Percentiles rank a stretch among this genome's conserved stretches.
phyloP scores from a whole-genome alignment of 129 eudicot species.

The Chrysanthemum lavandulifolium region DNA sequence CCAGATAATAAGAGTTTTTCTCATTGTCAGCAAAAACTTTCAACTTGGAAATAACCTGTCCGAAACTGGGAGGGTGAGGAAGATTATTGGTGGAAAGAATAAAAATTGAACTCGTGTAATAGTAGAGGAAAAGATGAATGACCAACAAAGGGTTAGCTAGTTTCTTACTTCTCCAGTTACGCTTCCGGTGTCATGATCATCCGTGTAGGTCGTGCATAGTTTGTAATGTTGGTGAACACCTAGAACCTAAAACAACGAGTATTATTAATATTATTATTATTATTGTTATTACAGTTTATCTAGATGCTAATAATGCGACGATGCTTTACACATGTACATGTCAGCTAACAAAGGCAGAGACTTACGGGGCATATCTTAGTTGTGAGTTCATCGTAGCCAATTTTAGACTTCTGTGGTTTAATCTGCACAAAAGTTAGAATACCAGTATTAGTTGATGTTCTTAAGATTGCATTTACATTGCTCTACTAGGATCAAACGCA shows the following conservation, averaged over 20 bases:
- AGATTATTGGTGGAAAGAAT: slow-evolving; percentile 23
- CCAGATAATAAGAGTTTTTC: slow-evolving; percentile 50
- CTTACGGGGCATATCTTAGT: slow-evolving; percentile 90
- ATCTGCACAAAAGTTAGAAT: slow-evolving; percentile 46
- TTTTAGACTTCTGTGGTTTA: slow-evolving; percentile 56
- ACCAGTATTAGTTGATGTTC: slow-evolving; percentile 3
- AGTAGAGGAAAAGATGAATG: background rate
- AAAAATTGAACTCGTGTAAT: slow-evolving; percentile 12
- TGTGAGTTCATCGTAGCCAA: slow-evolving; percentile 77
- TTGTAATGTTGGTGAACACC: slow-evolving; percentile 83
- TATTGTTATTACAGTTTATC: no score
- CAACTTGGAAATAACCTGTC: slow-evolving; percentile 59
- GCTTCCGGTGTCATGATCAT: slow-evolving; percentile 50
- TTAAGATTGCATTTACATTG: slow-evolving; percentile 6
- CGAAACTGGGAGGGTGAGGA: slow-evolving; percentile 23
- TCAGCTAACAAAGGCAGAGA: slow-evolving; percentile 16
- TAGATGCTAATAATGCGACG: slow-evolving; percentile 1
- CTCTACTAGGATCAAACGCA: slow-evolving; percentile 22
- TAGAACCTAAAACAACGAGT: slow-evolving; percentile 48
- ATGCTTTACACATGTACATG: background rate
- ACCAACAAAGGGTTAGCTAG: background rate
- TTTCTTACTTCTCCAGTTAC: slow-evolving; percentile 61
- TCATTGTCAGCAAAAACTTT: slow-evolving; percentile 45
- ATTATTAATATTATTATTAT: background rate
- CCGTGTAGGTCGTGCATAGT: slow-evolving; percentile 66